Percentiles rank a stretch among this genome's conserved stretches.
Conservation (phyloP, 1,139 yeast genomes). For the Komagataea norvegica region DNA sequence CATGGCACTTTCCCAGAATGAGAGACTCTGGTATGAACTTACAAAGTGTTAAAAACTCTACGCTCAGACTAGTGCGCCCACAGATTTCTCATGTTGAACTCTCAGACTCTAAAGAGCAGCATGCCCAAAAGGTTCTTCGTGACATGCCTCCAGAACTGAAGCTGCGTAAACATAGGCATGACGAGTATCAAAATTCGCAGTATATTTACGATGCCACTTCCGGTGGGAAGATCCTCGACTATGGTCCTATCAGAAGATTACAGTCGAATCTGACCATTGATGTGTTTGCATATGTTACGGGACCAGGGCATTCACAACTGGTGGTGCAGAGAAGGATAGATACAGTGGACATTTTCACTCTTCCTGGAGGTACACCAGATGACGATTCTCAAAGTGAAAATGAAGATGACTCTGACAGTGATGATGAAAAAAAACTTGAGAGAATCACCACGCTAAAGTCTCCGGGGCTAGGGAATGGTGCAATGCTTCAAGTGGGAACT, state of each 20-base stretch:
- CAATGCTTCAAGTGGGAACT: slow-evolving; percentile 31
- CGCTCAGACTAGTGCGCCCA: slow-evolving; percentile 13
- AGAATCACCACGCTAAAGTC: slow-evolving; percentile 14
- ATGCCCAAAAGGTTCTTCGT: slow-evolving; percentile 24
- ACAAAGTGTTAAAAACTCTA: slow-evolving; percentile 23
- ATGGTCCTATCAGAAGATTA: slow-evolving; percentile 6
- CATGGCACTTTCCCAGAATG: slow-evolving; percentile 30
- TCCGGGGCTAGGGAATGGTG: slow-evolving; percentile 23
- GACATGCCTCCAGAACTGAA: too few relatives aligned
- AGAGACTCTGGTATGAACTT: slow-evolving; percentile 25
- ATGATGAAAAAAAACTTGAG: slow-evolving; percentile 1
- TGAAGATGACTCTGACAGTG: slow-evolving; percentile 15
- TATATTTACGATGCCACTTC: slow-evolving; percentile 39
- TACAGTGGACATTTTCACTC: not conserved
- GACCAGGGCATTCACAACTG: slow-evolving; percentile 31
- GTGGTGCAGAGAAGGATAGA: slow-evolving; percentile 23
- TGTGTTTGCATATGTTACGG: slow-evolving; percentile 35
- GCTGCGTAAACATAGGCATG: too few relatives aligned
- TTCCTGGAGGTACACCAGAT: too few relatives aligned
- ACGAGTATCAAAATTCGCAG: too few relatives aligned
- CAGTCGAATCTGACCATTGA: not conserved
- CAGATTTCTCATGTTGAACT: slow-evolving; percentile 3
- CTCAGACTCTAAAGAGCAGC: slow-evolving; percentile 23
- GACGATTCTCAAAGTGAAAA: slow-evolving; percentile 9
- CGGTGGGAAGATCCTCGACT: slow-evolving; percentile 25